Percentiles rank a stretch among this genome's conserved stretches.
These are phyloP conservation scores for Sporobolomyces roseus DNA, from an alignment of 768 basidiomycete genomes.

Conservation along the genomic window DNA sequence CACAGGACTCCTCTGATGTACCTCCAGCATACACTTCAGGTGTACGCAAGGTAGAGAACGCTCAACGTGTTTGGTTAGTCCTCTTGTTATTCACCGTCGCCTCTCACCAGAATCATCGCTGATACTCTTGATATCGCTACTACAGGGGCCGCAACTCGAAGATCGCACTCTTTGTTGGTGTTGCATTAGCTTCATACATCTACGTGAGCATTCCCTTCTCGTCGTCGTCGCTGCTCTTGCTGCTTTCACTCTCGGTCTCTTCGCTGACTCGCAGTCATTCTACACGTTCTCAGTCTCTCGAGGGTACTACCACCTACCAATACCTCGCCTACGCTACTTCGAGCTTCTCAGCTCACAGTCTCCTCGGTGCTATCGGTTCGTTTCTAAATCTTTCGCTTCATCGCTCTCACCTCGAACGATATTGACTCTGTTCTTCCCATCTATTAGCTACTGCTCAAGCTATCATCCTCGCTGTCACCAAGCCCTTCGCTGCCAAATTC, in stretches of 20 bases:
- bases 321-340: slow-evolving; percentile 60
- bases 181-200: slow-evolving; percentile 68
- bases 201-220: slow-evolving; percentile 49
- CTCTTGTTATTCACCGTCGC: no score
- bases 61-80: slow-evolving; percentile 36
- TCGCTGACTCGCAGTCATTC: no score
- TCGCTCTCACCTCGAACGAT: slow-evolving; percentile 41
- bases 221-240: neutral
- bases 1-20: no score
- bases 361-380: slow-evolving; percentile 57
- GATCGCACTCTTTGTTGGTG: slow-evolving; percentile 45
- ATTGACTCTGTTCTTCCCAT: neutral
- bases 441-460: slow-evolving; percentile 34
- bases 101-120: neutral
- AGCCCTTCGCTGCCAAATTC: slow-evolving; percentile 70
- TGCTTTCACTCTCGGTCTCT: neutral
- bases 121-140: no score
- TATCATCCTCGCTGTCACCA: slow-evolving; percentile 49
- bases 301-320: slow-evolving; percentile 64
- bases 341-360: slow-evolving; percentile 57
- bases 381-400: slow-evolving; percentile 45
- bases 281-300: slow-evolving; percentile 57
- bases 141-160: slow-evolving; percentile 28
- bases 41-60: slow-evolving; percentile 34
- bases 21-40: slow-evolving; percentile 21